A percentile compares a stretch with the other conserved stretches of the same genome.
Conservation (phyloP, 2,329 filamentous ascomycete genomes). For the Bipolaris sorokiniana region DNA sequence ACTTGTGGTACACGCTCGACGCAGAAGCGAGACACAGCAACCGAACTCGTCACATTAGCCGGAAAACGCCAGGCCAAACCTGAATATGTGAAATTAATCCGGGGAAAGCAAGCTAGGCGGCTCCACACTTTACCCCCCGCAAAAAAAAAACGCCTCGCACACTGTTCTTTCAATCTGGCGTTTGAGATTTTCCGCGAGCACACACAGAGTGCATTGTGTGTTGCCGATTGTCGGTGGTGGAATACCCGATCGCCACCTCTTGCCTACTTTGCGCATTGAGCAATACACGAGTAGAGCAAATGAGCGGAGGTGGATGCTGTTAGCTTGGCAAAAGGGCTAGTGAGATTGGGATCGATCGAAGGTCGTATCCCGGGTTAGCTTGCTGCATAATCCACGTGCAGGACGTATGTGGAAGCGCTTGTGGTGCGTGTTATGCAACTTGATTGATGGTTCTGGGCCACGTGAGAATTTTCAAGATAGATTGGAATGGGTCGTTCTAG, state of each 20-base stretch:
- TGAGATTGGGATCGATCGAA: no score
- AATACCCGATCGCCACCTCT: no score
- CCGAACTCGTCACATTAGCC: conserved; percentile 2
- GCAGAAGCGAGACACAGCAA: background rate
- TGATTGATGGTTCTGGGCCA: no score
- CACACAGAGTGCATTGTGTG: background rate
- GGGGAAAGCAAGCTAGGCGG: conserved; percentile 2
- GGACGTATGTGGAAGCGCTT: no score
- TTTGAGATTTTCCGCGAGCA: background rate
- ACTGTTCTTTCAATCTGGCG: background rate
- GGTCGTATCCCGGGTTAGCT: no score
- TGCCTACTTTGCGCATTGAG: no score
- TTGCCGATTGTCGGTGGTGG: background rate
- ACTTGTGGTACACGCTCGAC: background rate
- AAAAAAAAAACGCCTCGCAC: background rate
- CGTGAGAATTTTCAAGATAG: no score
- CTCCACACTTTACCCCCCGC: conserved; percentile 9
- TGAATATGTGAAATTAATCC: conserved; percentile 5
- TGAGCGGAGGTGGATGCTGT: background rate
- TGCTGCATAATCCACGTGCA: no score
- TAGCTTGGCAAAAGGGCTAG: background rate
- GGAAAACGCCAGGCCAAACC: no score
- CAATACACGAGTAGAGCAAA: no score
- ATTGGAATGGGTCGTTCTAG: no score
- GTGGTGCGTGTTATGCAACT: no score